These are phyloP conservation scores for Erythrobasidium yunnanense DNA, from an alignment of 768 basidiomycete genomes.

Conservation along the genomic window DNA sequence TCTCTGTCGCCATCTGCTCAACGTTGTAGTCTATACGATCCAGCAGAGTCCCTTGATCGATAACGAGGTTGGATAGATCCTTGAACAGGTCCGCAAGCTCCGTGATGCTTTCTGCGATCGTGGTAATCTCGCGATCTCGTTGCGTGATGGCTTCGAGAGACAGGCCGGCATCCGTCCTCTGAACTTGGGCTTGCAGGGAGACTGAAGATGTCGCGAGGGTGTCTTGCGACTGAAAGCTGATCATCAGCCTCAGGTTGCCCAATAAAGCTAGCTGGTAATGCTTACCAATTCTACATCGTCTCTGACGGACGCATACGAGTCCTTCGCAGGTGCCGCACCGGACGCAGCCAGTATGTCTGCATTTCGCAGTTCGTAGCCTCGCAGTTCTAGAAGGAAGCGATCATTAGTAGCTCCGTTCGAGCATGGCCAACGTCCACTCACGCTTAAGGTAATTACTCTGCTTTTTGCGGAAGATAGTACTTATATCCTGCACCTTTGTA, in stretches of 20 bases:
- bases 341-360: slow-evolving; percentile 86
- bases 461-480: slow-evolving; percentile 86
- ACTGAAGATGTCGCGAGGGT: slow-evolving; percentile 18
- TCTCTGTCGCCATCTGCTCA: slow-evolving; percentile 71
- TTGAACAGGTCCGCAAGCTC: slow-evolving; percentile 91
- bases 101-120: slow-evolving; percentile 84
- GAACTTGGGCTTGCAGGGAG: slow-evolving; percentile 38
- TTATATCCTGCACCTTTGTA: slow-evolving; percentile 88
- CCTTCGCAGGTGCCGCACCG: slow-evolving; percentile 65
- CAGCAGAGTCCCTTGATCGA: slow-evolving; percentile 92
- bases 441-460: slow-evolving; percentile 98
- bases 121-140: slow-evolving; percentile 62
- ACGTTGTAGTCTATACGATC: slow-evolving; percentile 98
- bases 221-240: slow-evolving; percentile 3
- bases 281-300: slow-evolving; percentile 78
- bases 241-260: neutral
- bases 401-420: neutral
- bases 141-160: slow-evolving; percentile 46
- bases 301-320: slow-evolving; percentile 72
- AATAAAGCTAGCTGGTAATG: slow-evolving; percentile 31
- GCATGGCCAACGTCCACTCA: slow-evolving; percentile 45
- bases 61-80: slow-evolving; percentile 81
- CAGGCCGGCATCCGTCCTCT: slow-evolving; percentile 37
- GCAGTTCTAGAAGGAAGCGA: slow-evolving; percentile 54
- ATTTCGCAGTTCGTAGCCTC: slow-evolving; percentile 96